Percentiles rank a stretch among this genome's conserved stretches.
Conservation (phyloP, 306 rosid species). For the Gillenia trifoliata region DNA sequence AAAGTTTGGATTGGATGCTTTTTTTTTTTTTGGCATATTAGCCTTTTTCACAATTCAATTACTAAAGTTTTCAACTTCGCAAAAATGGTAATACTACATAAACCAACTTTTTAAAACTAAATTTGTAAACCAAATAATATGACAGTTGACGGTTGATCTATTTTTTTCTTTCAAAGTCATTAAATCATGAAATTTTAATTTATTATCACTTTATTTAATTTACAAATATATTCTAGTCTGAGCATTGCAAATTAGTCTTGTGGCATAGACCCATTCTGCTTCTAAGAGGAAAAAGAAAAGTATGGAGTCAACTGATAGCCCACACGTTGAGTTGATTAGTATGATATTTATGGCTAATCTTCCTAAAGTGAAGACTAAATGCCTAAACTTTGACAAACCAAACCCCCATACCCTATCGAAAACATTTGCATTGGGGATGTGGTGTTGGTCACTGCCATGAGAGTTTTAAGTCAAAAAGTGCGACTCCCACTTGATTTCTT, state of each 20-base stretch:
- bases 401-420: neutral
- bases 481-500: constrained; percentile 1
- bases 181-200: too few relatives aligned
- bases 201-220: too few relatives aligned
- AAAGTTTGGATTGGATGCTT: neutral
- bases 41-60: neutral
- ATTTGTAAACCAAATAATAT: too few relatives aligned
- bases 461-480: constrained; percentile 8
- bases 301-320: neutral
- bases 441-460: constrained; percentile 2
- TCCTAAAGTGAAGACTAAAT: constrained; percentile 4
- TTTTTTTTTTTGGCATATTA: too few relatives aligned
- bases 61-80: too few relatives aligned
- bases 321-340: neutral
- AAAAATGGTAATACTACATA: too few relatives aligned
- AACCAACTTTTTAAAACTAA: too few relatives aligned
- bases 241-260: neutral
- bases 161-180: too few relatives aligned
- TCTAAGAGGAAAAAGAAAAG: neutral
- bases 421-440: neutral
- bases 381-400: neutral
- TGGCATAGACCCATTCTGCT: neutral
- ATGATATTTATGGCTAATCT: neutral
- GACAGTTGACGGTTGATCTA: too few relatives aligned
- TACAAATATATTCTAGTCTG: too few relatives aligned